A percentile compares a stretch with the other conserved stretches of the same genome.
Evolutionary conservation across 225 moss, liverwort and hornwort genomes (phyloP).

Genomic region (Physcomitrium patens): DNA sequence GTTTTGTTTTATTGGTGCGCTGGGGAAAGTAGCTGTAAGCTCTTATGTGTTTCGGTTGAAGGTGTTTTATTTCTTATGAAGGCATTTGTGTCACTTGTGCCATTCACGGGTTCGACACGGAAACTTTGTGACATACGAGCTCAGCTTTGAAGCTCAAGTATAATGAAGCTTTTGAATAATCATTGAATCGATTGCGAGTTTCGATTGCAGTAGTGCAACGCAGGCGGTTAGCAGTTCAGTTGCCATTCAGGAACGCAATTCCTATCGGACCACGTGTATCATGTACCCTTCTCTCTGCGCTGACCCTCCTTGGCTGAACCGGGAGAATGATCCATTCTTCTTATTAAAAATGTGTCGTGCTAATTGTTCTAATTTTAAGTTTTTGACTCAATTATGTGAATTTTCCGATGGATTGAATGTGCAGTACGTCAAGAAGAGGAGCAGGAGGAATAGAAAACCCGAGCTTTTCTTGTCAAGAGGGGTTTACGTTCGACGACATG

Average conservation of each 20-base stretch:
- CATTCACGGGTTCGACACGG: neutral
- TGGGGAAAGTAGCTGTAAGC: neutral
- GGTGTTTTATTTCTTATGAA: slow-evolving; percentile 13
- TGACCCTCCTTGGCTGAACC: slow-evolving; percentile 37
- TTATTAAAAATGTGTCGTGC: slow-evolving; percentile 2
- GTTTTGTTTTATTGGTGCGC: slow-evolving; percentile 5
- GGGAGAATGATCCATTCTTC: slow-evolving; percentile 10
- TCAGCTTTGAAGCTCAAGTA: slow-evolving; percentile 15
- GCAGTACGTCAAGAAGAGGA: slow-evolving; percentile 34
- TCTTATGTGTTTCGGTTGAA: slow-evolving; percentile 20
- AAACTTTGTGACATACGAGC: slow-evolving; percentile 25
- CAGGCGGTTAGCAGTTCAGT: slow-evolving; percentile 48
- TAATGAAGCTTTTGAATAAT: slow-evolving; percentile 20
- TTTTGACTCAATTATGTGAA: slow-evolving; percentile 22
- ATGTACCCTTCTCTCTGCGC: slow-evolving; percentile 16
- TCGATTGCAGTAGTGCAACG: slow-evolving; percentile 13
- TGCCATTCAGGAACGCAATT: slow-evolving; percentile 18
- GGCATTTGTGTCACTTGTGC: neutral
- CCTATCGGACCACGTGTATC: slow-evolving; percentile 27
- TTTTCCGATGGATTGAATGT: slow-evolving; percentile 37
- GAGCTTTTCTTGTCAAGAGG: slow-evolving; percentile 12
- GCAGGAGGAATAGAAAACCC: slow-evolving; percentile 13
- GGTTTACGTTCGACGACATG: slow-evolving; percentile 32
- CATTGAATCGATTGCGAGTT: slow-evolving; percentile 9
- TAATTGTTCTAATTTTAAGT: slow-evolving; percentile 17